Evolutionary conservation across 2,329 filamentous ascomycete genomes (phyloP), one percentile per base, ranked within the genome.

Genomic region (Fusarium bulbicola): DNA sequence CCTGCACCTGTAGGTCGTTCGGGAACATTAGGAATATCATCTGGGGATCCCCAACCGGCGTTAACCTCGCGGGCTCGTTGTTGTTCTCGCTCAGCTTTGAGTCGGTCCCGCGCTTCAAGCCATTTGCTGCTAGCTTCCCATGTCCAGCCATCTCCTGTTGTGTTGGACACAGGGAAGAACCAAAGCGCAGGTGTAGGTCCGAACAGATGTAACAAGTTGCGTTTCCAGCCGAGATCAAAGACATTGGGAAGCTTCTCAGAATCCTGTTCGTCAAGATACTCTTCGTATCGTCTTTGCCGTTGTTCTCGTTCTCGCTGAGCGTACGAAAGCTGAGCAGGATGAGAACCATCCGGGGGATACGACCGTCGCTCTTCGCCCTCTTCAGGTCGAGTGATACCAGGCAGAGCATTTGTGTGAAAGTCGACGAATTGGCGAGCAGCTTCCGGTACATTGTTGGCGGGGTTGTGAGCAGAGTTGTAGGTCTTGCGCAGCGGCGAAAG

Each of bases 201-300:
- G 74, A 99, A 94, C 6, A 99, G 87, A 80, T 97, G 93, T 2
- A 84, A 79, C 10, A 98, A 81, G 80, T 99, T 99, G 46, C 88
- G 89, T 65, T 88, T 90, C 88, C 92, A 92, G 66, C 96, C 96
- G 5, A 97, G 89, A 77, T 99, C 93, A 78, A 99, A 99, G 6
- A 95, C 96, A 79, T 96, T 95, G 3, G 96, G 96, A 32, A 99
- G 88, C 79, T 93, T 94, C 76, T 93, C 90, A 57, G 92, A 94
- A 81, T 98, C 95, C 80, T 94, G 89, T 80, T 98, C 95, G 79
- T 98, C 94, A 21, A 98, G 89, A 80, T 98, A 98, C 61, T 89
- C 88, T 72, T 90, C 87, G 77, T 90, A 89, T 42, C 88, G 86
- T 69, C 85, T 86, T 66, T 85, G 83, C 14, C 87, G 85, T 67